A percentile compares a stretch with the other conserved stretches of the same genome.
These are phyloP conservation scores for Heliocybe sulcata DNA, from an alignment of 1,284 basidiomycete species.

Conservation along the genomic window DNA sequence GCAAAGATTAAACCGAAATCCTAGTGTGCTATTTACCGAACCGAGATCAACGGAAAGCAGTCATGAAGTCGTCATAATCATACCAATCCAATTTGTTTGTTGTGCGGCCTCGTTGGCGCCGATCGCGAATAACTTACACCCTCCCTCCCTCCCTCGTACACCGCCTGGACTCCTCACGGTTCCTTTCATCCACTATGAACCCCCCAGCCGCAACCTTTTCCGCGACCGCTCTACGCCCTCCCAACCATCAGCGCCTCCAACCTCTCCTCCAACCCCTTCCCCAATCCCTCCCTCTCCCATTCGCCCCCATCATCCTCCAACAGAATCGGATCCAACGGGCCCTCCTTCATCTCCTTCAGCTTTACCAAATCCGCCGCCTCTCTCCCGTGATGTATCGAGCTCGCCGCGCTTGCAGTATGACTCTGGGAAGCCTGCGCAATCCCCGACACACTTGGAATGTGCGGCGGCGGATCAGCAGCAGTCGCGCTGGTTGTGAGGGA, in stretches of 20 bases:
- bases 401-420: conserved; percentile 18
- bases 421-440: conserved; percentile 24
- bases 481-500: conserved; percentile 58
- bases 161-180: too few species aligned
- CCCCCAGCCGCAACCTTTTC: too few species aligned
- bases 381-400: conserved; percentile 16
- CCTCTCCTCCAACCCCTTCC: conserved; percentile 73
- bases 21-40: too few species aligned
- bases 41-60: too few species aligned
- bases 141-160: too few species aligned
- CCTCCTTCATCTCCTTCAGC: conserved; percentile 24
- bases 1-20: too few species aligned
- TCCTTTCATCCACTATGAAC: too few species aligned
- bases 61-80: too few species aligned
- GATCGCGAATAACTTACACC: too few species aligned
- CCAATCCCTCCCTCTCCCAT: conserved; percentile 79
- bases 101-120: too few species aligned
- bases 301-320: conserved; percentile 63
- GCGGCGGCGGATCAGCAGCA: conserved; percentile 50
- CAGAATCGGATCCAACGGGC: conserved; percentile 29
- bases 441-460: conserved; percentile 52
- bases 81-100: too few species aligned
- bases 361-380: not conserved
- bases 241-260: conserved; percentile 46
- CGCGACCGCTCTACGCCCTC: conserved; percentile 11